Evolutionary conservation across 1,284 basidiomycete species (phyloP), one percentile per base, ranked within the genome.

Genomic region (Apiotrichum mycotoxinovorans): DNA sequence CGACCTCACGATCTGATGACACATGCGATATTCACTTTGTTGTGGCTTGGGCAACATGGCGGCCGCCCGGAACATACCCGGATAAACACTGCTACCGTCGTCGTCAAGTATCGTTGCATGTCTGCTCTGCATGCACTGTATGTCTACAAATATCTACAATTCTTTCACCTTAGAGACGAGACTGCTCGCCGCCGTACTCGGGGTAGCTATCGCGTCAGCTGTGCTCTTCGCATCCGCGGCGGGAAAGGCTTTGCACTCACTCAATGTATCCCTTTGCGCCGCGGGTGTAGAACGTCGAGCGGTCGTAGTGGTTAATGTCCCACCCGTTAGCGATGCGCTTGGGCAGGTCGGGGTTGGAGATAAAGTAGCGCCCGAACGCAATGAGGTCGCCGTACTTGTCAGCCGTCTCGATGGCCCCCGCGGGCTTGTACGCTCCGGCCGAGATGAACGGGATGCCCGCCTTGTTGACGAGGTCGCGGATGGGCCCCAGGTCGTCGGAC

Each of bases 261-360:
- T 65, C 63, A 26, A 41, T 52, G 59, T 69, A 69, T 1, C 67
- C 67, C 46, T 65, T 51, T 1, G 52, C 46, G 4, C 64, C 66
- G 7, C 37, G 47, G 2, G 67, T 63, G 57, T 69, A 69, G 60
- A 69, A 69, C 11, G 67, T 67, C 25, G 54, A 33, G 51, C 66
- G 57, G 61, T 79, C 66, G 64, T 78, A 80, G 8, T 61, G 44
- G 52, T 61, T 69, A 12, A 79, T 61, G 4, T 66, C 55, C 41
- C 67, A 63, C 15, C 64, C 65, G n/a, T 77, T 66, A 55, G 66
- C 64, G 58, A 81, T 64, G 12, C 84, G 77, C 22, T 72, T 56
- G 0, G 81, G 80, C 0, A 86, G 73, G 65, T 86, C 84, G 2
- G 84, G 85, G 78, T 81, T 69, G 58, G 66, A 74, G 57, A 81